Base-by-base conservation (phyloP, 306 rosid genomes). In the Hippophae gyantsensis region DNA sequence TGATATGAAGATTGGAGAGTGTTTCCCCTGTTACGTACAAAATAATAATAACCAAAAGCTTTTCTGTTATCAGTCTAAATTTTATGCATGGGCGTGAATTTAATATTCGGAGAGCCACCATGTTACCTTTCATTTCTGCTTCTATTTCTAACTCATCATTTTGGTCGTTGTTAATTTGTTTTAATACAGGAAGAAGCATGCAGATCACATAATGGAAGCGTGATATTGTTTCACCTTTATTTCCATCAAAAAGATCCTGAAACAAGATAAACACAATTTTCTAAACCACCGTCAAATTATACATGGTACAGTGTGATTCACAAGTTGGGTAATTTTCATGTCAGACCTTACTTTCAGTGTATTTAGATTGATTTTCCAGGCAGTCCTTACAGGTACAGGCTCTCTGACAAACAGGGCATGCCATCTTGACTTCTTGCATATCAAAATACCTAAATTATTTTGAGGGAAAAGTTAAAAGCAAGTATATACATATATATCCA, bases 291-390 rank as follows among this genome's bases (percentile, higher is more conserved):
- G 44, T 72, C 57, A 42, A 63, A 60, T 56, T 52, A 75, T 56
- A 61, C 63, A 61, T 46, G 40, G 38, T 32, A 32, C 38, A 4
- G 46, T 53, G 27, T 38, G 64, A 47, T 51, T 59, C 66, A 73
- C 52, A 70, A 57, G 59, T 62, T 54, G 68, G 64, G 48, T 57
- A 68, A 74, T 62, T 74, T 71, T 77, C 71, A 82, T 82, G 70
- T 80, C 99, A 80, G 89, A 93, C 99, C 99, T 93, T 88, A 86
- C 94, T 84, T 86, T 88, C 90, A 66, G 70, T 76, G 76, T 84
- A 89, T 67, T 73, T 74, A 63, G 78, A 66, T 68, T 76, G 87
- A 78, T 73, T 79, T 66, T 73, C 76, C 66, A 74, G 72, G 72
- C 99, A 93, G 74, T 88, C 84, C 80, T 86, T 86, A 71, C 99